Evolutionary conservation across 2,329 filamentous ascomycete species (phyloP).

Genomic region (Ceratocystis cacaofunesta): DNA sequence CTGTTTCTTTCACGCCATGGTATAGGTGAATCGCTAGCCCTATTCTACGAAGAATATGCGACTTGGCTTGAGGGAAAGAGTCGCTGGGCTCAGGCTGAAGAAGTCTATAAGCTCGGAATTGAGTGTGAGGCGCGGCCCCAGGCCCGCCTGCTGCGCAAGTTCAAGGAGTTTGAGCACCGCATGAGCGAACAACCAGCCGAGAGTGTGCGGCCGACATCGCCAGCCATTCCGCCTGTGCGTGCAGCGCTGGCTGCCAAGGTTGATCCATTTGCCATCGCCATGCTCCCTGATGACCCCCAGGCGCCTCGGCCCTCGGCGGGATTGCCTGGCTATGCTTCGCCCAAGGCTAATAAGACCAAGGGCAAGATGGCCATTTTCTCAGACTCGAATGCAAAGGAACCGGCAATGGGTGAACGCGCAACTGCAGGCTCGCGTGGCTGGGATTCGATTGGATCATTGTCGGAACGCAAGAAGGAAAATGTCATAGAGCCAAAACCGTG

Average conservation of each 20-base stretch:
- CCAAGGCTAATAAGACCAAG: slow-evolving; percentile 36
- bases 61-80: slow-evolving; percentile 76
- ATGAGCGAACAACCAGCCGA: slow-evolving; percentile 47
- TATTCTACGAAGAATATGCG: slow-evolving; percentile 96
- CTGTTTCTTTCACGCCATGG: slow-evolving; percentile 77
- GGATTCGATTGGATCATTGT: slow-evolving; percentile 79
- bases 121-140: slow-evolving; percentile 74
- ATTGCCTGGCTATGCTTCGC: slow-evolving; percentile 19
- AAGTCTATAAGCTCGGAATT: slow-evolving; percentile 82
- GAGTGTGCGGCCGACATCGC: slow-evolving; percentile 55
- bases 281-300: slow-evolving; percentile 49
- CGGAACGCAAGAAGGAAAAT: slow-evolving; percentile 91
- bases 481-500: slow-evolving; percentile 71
- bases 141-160: slow-evolving; percentile 73
- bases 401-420: slow-evolving; percentile 34
- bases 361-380: slow-evolving; percentile 53
- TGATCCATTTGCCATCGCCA: slow-evolving; percentile 58
- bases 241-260: slow-evolving; percentile 73
- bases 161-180: slow-evolving; percentile 76
- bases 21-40: slow-evolving; percentile 71
- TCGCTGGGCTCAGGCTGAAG: slow-evolving; percentile 80
- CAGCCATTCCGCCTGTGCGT: slow-evolving; percentile 68
- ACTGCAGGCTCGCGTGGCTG: slow-evolving; percentile 65
- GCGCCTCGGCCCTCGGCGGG: slow-evolving; percentile 38
- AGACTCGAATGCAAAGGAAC: slow-evolving; percentile 15